phyloP scores from a whole-genome alignment of 2,329 filamentous ascomycete genomes.

The Rhynchosporium agropyri region DNA sequence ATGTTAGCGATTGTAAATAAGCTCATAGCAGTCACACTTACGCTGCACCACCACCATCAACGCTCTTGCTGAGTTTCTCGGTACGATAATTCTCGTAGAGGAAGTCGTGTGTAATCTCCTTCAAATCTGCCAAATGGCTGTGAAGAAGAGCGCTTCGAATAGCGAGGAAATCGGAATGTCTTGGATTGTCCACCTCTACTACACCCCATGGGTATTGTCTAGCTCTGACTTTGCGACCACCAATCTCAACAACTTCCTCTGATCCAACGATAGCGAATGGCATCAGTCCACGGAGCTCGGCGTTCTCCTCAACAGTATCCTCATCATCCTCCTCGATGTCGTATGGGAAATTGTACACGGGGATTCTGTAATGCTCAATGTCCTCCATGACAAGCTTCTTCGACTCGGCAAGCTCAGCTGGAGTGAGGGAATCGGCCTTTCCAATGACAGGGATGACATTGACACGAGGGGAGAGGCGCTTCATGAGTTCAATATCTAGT shows the following conservation, averaged over 20 bases:
- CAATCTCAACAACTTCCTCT: slow-evolving; percentile 92
- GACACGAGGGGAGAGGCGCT: slow-evolving; percentile 94
- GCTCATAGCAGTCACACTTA: slow-evolving; percentile 56
- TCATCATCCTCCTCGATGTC: slow-evolving; percentile 99
- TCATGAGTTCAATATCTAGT: slow-evolving; percentile 99
- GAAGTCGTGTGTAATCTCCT: slow-evolving; percentile 99
- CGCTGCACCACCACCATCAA: slow-evolving; percentile 86
- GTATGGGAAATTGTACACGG: slow-evolving; percentile 99
- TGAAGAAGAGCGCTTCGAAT: slow-evolving; percentile 95
- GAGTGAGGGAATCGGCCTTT: slow-evolving; percentile 96
- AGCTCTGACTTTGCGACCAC: slow-evolving; percentile 87
- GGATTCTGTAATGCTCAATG: slow-evolving; percentile 99
- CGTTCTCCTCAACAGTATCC: slow-evolving; percentile 98
- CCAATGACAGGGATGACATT: slow-evolving; percentile 99
- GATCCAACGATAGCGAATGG: slow-evolving; percentile 98
- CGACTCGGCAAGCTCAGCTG: slow-evolving; percentile 93
- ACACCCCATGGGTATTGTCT: slow-evolving; percentile 99
- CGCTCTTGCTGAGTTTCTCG: slow-evolving; percentile 99
- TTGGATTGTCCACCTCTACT: slow-evolving; percentile 98
- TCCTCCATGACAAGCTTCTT: slow-evolving; percentile 99
- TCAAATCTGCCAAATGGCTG: slow-evolving; percentile 96
- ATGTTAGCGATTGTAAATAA: slow-evolving; percentile 42
- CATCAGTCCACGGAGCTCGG: slow-evolving; percentile 95
- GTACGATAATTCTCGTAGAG: slow-evolving; percentile 99
- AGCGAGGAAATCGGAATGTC: slow-evolving; percentile 97